phyloP scores from a whole-genome alignment of 2,329 filamentous ascomycete genomes.

The Fonsecaea monophora region DNA sequence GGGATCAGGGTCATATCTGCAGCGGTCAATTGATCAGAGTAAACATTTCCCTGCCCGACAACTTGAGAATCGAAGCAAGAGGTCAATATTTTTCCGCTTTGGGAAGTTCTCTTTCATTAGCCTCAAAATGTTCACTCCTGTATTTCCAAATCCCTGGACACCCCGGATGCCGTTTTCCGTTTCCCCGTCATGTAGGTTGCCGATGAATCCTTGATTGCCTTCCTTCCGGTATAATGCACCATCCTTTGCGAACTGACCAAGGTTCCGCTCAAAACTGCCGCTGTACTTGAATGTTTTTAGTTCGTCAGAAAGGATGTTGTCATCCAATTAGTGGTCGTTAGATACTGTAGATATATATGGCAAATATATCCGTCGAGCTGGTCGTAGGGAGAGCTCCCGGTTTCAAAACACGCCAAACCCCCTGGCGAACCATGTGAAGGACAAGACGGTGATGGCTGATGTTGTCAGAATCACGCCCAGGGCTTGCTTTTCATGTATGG shows the following conservation, averaged over 20 bases:
- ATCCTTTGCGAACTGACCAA: constrained; percentile 16
- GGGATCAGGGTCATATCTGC: neutral
- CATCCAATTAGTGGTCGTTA: constrained; percentile 31
- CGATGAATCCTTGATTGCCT: constrained; percentile 19
- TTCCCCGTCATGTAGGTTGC: constrained; percentile 26
- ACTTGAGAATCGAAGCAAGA: constrained; percentile 8
- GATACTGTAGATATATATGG: constrained; percentile 24
- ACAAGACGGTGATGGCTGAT: constrained; percentile 62
- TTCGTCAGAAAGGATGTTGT: constrained; percentile 26
- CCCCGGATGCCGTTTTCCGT: constrained; percentile 22
- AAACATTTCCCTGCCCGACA: constrained; percentile 17
- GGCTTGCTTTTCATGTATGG: constrained; percentile 61
- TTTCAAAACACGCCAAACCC: constrained; percentile 47
- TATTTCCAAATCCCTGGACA: constrained; percentile 25
- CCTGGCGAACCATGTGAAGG: constrained; percentile 61
- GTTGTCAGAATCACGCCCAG: constrained; percentile 64
- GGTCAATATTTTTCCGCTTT: constrained; percentile 6
- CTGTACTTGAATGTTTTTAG: constrained; percentile 31
- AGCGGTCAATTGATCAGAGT: constrained; percentile 15
- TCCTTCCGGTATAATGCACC: constrained; percentile 9
- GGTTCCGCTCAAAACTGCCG: constrained; percentile 13
- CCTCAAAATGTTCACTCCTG: constrained; percentile 4
- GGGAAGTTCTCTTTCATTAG: constrained; percentile 21
- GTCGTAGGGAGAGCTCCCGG: constrained; percentile 9
- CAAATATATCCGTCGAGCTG: constrained; percentile 9